These are phyloP conservation scores for Hypoxylon intermedium DNA, from an alignment of 495 filamentous ascomycete genomes.

Conservation along the genomic window DNA sequence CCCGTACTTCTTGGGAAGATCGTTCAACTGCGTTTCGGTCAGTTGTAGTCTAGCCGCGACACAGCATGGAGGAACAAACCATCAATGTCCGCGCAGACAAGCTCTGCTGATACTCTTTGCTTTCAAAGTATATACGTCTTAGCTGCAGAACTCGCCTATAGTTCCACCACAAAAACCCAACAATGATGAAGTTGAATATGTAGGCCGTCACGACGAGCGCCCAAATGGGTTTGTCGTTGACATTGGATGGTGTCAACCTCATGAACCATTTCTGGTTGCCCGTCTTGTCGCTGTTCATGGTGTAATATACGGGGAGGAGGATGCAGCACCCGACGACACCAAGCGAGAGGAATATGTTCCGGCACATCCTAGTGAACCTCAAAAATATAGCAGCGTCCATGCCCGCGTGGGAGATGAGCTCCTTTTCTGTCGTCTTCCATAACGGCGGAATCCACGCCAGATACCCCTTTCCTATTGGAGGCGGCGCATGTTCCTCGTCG, in stretches of 20 bases:
- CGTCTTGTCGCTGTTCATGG: conserved; percentile 64
- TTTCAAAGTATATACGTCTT: conserved; percentile 81
- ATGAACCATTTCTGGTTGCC: conserved; percentile 56
- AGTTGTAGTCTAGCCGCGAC: conserved; percentile 15
- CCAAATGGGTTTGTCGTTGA: conserved; percentile 71
- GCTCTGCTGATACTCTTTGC: conserved; percentile 86
- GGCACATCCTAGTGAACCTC: conserved; percentile 87
- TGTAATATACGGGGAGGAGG: conserved; percentile 83
- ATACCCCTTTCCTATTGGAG: conserved; percentile 82
- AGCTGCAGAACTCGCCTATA: conserved; percentile 75
- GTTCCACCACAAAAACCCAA: conserved; percentile 87
- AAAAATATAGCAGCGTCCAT: conserved; percentile 92
- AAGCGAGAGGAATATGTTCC: conserved; percentile 82
- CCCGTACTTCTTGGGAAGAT: conserved; percentile 75
- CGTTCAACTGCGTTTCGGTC: conserved; percentile 67
- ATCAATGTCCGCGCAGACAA: conserved; percentile 90
- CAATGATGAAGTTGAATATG: conserved; percentile 76
- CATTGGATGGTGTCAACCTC: conserved; percentile 62
- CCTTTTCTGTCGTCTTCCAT: conserved; percentile 73
- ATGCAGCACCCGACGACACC: conserved; percentile 77
- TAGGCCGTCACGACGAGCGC: conserved; percentile 82
- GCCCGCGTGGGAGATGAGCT: conserved; percentile 78
- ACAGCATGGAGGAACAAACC: conserved; percentile 52
- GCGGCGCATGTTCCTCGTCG: conserved; percentile 90
- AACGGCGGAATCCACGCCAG: conserved; percentile 87